Conservation (phyloP, 352 stramenopile species). For the Globisporangium recalcitrans region DNA sequence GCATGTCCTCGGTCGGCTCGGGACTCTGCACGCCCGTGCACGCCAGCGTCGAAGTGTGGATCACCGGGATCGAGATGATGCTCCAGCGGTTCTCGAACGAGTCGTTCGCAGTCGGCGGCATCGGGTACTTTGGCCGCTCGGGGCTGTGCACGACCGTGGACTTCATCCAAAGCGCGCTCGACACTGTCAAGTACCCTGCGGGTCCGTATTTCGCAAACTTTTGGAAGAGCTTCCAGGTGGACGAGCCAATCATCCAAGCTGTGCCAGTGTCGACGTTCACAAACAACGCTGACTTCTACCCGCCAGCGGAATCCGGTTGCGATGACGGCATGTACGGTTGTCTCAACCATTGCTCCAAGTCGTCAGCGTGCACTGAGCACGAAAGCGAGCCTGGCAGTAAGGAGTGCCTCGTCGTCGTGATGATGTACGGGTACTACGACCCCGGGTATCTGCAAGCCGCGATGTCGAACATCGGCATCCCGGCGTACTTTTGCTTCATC, state of each 20-base stretch:
- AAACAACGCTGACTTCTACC: slow-evolving; percentile 16
- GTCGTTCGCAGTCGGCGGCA: slow-evolving; percentile 13
- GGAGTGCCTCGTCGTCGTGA: slow-evolving; percentile 23
- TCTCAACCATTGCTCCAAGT: slow-evolving; percentile 28
- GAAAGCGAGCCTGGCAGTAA: slow-evolving; percentile 4
- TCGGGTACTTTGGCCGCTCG: slow-evolving; percentile 27
- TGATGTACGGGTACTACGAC: slow-evolving; percentile 19
- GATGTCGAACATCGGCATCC: slow-evolving; percentile 25
- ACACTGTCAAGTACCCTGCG: slow-evolving; percentile 10
- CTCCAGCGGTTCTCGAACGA: slow-evolving; percentile 30
- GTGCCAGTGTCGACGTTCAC: slow-evolving; percentile 4
- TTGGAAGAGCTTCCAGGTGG: slow-evolving; percentile 31
- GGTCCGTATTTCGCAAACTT: slow-evolving; percentile 27
- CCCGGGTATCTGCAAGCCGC: slow-evolving; percentile 21
- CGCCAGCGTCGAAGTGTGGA: slow-evolving; percentile 36
- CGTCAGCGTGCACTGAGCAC: slow-evolving; percentile 14
- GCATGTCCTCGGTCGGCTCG: slow-evolving; percentile 23
- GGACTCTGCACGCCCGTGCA: slow-evolving; percentile 33
- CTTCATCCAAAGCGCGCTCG: slow-evolving; percentile 22
- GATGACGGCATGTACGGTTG: slow-evolving; percentile 28
- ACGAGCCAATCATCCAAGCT: slow-evolving; percentile 25
- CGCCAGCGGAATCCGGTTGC: slow-evolving; percentile 15
- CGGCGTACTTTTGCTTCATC: slow-evolving; percentile 31
- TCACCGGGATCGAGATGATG: background rate
- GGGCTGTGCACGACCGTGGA: slow-evolving; percentile 39